phyloP scores from a whole-genome alignment of 176 grass and related monocot genomes.

The Hsuehochloa calcarea region DNA sequence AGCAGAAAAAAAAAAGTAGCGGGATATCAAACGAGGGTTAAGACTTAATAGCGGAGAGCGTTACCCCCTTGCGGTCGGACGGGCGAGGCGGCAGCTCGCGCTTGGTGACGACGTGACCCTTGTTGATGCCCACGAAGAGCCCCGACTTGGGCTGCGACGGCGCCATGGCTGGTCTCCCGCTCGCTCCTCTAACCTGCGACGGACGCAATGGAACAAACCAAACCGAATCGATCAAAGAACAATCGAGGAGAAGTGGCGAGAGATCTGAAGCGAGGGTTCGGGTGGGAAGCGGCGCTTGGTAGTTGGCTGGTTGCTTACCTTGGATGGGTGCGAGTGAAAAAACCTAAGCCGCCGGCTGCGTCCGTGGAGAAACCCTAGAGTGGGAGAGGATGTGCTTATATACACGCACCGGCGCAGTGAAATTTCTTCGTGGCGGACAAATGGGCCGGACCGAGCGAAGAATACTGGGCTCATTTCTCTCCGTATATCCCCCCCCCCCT shows the following conservation, averaged over 20 bases:
- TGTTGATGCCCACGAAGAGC: constrained; percentile 68
- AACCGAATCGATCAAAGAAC: not conserved
- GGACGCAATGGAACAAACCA: not conserved
- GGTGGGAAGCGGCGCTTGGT: not conserved
- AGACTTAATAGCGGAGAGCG: not conserved
- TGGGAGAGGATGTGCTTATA: not conserved
- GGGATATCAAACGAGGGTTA: not conserved
- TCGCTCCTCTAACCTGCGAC: constrained; percentile 8
- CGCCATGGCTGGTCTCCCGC: constrained; percentile 35
- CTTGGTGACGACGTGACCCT: constrained; percentile 64
- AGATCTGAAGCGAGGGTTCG: not conserved
- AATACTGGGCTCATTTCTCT: not conserved
- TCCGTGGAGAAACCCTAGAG: constrained; percentile 4
- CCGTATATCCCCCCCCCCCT: too few species aligned
- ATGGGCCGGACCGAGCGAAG: not conserved
- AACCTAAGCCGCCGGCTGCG: constrained; percentile 31
- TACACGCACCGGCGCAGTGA: not conserved
- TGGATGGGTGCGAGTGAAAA: not conserved
- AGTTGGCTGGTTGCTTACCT: not conserved
- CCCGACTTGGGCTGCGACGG: constrained; percentile 57
- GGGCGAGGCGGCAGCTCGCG: constrained; percentile 57
- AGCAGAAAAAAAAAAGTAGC: not conserved
- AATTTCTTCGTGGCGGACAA: not conserved
- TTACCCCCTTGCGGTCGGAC: constrained; percentile 62
- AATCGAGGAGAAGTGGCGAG: not conserved